phyloP scores from a whole-genome alignment of 495 filamentous ascomycete species.

The Penicillium atrosanguineum region DNA sequence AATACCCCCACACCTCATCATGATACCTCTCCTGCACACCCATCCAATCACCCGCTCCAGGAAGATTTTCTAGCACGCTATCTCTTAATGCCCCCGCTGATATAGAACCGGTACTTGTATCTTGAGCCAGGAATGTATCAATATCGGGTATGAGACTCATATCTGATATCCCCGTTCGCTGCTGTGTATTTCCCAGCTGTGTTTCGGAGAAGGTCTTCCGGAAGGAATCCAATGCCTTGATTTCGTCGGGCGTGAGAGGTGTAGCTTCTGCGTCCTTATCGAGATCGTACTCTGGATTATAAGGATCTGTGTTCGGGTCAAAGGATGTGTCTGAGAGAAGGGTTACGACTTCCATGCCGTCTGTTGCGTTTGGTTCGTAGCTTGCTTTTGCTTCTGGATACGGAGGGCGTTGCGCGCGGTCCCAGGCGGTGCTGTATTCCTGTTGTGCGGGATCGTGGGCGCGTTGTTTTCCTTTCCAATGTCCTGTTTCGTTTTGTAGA shows the following conservation, averaged over 20 bases:
- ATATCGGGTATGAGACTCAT: slow-evolving; percentile 47
- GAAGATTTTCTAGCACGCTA: slow-evolving; percentile 27
- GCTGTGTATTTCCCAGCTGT: slow-evolving; percentile 1
- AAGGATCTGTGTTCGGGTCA: slow-evolving; percentile 42
- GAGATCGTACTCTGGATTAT: slow-evolving; percentile 30
- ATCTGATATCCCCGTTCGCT: slow-evolving; percentile 16
- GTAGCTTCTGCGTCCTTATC: slow-evolving; percentile 16
- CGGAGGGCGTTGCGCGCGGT: slow-evolving; percentile 4
- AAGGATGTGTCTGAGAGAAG: slow-evolving; percentile 54
- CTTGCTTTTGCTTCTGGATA: neutral
- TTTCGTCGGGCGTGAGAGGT: slow-evolving; percentile 27
- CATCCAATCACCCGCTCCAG: slow-evolving; percentile 54
- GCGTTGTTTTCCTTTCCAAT: slow-evolving; percentile 32
- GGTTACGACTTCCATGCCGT: slow-evolving; percentile 44
- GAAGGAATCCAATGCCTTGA: slow-evolving; percentile 39
- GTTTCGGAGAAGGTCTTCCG: slow-evolving; percentile 4
- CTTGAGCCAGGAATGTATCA: slow-evolving; percentile 26
- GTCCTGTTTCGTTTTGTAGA: slow-evolving; percentile 14
- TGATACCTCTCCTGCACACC: slow-evolving; percentile 63
- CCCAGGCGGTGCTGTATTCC: slow-evolving; percentile 21
- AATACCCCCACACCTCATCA: slow-evolving; percentile 77
- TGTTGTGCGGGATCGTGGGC: slow-evolving; percentile 13
- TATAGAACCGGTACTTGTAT: slow-evolving; percentile 5
- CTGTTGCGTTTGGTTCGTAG: slow-evolving; percentile 14
- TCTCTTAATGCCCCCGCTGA: slow-evolving; percentile 24